A percentile compares a stretch with the other conserved stretches of the same genome.
Evolutionary conservation across 2,329 filamentous ascomycete genomes (phyloP).

Genomic region (Diatrype stigma): DNA sequence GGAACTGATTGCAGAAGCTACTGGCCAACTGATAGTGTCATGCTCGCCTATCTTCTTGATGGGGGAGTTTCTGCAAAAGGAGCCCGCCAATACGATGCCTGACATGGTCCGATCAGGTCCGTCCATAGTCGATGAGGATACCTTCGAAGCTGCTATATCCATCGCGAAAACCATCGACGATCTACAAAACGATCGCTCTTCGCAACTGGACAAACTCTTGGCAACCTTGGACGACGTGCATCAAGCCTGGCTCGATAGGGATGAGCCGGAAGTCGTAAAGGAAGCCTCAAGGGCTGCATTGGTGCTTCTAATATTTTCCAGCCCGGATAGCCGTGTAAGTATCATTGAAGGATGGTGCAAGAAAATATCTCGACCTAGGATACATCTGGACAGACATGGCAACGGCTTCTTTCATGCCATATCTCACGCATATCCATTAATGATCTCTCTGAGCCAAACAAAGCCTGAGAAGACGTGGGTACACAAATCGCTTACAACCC

Average conservation of each 20-base stretch:
- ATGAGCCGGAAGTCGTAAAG: conserved; percentile 47
- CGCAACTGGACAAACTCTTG: conserved; percentile 18
- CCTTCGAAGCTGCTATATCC: conserved; percentile 3
- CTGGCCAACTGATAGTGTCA: conserved; percentile 54
- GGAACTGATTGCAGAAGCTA: conserved; percentile 61
- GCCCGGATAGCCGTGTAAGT: conserved; percentile 28
- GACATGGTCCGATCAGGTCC: conserved; percentile 24
- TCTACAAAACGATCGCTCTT: conserved; percentile 5
- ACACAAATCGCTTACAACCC: conserved; percentile 41
- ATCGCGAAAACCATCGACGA: conserved; percentile 12
- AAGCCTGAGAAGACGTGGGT: conserved; percentile 24
- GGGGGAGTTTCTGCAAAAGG: conserved; percentile 17
- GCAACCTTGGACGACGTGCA: conserved; percentile 30
- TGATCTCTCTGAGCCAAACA: conserved; percentile 14
- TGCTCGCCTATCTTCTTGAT: conserved; percentile 43
- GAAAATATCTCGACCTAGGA: conserved; percentile 31
- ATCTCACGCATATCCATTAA: conserved; percentile 44
- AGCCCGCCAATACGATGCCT: conserved; percentile 3
- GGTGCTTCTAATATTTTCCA: conserved; percentile 43
- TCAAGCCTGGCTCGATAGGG: conserved; percentile 43
- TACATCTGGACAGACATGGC: conserved; percentile 34
- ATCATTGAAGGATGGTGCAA: conserved; percentile 45
- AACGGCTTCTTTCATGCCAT: conserved; percentile 52
- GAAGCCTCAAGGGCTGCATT: conserved; percentile 49
- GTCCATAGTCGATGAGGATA: conserved; percentile 13